phyloP scores from a whole-genome alignment of 1,139 yeast genomes.

The Suhomyces kunorum region DNA sequence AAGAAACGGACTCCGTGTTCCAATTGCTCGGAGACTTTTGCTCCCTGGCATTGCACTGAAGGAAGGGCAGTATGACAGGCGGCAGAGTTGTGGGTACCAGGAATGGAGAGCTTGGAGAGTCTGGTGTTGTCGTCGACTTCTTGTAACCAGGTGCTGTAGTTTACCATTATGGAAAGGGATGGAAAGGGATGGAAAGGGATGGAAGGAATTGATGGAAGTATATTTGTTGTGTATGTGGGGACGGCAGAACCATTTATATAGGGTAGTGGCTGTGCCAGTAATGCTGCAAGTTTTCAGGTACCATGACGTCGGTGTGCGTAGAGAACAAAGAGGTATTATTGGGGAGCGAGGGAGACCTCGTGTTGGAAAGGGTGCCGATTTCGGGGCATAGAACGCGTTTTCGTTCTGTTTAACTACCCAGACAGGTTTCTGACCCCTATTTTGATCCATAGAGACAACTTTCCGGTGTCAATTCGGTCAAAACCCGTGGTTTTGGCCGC shows the following conservation, averaged over 20 bases:
- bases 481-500: too few species aligned
- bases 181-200: background rate
- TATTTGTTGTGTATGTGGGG: background rate
- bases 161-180: conserved; percentile 34
- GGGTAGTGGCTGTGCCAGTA: conserved; percentile 4
- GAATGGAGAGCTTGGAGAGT: conserved; percentile 60
- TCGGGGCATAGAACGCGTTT: too few species aligned
- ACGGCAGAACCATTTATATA: background rate
- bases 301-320: background rate
- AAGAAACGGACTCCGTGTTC: conserved; percentile 72
- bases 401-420: too few species aligned
- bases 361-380: background rate
- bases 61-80: conserved; percentile 77
- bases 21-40: conserved; percentile 60
- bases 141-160: conserved; percentile 55
- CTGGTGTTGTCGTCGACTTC: conserved; percentile 53
- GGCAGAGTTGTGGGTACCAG: conserved; percentile 82
- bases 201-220: background rate
- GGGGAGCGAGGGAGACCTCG: background rate
- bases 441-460: too few species aligned
- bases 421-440: too few species aligned
- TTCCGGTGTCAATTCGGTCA: too few species aligned
- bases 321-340: background rate
- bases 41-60: conserved; percentile 78
- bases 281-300: background rate